Conservation (phyloP, 768 basidiomycete species). For the Auricularia sp. region DNA sequence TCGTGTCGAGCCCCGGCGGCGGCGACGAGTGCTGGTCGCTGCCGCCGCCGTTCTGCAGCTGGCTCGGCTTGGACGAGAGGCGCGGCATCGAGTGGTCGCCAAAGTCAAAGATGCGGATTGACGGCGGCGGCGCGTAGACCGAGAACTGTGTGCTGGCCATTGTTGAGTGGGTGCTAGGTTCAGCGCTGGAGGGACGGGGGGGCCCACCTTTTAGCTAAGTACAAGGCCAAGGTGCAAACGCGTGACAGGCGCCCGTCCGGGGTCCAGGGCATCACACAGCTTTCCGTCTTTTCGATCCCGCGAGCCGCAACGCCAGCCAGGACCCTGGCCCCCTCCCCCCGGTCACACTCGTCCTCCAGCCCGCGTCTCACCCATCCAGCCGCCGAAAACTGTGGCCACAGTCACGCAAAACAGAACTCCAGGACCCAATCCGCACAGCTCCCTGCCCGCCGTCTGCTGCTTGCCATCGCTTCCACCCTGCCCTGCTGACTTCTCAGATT, state of each 20-base stretch:
- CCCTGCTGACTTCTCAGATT: neutral
- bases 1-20: neutral
- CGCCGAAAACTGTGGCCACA: neutral
- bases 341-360: neutral
- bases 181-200: neutral
- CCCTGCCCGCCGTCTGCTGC: neutral
- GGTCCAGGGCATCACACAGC: neutral
- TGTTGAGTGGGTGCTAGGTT: neutral
- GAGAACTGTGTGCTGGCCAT: neutral
- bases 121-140: neutral
- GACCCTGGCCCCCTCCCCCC: neutral
- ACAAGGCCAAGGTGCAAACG: neutral
- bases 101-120: neutral
- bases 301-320: neutral
- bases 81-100: neutral
- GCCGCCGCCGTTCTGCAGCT: neutral
- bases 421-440: neutral
- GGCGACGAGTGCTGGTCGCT: neutral
- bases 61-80: neutral
- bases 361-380: neutral
- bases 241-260: neutral
- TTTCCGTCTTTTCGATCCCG: neutral
- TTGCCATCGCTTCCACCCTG: neutral
- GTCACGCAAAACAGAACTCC: neutral
- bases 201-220: neutral